Evolutionary conservation across 2,329 filamentous ascomycete species (phyloP).

Genomic region (Drechslerella coelobrocha): DNA sequence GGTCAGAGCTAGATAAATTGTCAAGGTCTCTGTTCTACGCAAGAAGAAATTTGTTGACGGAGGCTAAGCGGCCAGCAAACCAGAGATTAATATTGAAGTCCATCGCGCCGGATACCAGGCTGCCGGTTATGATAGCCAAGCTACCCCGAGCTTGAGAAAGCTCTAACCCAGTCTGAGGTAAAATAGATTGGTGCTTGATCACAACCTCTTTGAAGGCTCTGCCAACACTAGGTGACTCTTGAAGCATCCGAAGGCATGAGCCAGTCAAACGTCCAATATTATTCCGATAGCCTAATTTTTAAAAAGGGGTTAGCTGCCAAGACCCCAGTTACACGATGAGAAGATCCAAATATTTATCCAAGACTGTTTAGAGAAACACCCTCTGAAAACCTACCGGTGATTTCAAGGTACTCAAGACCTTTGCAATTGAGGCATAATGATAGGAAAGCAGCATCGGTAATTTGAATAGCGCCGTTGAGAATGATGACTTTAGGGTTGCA

Average conservation of each 20-base stretch:
- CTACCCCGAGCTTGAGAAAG: constrained; percentile 10
- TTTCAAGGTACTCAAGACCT: constrained; percentile 26
- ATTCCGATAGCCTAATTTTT: constrained; percentile 4
- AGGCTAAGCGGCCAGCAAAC: constrained; percentile 15
- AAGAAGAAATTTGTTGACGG: constrained; percentile 10
- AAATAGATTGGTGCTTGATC: constrained; percentile 25
- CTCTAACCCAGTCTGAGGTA: constrained; percentile 2
- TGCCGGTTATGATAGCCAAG: constrained; percentile 17
- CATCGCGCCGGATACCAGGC: background rate
- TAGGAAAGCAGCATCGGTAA: constrained; percentile 26
- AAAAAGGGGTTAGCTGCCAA: background rate
- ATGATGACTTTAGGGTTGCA: constrained; percentile 22
- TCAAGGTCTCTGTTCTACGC: too few species aligned
- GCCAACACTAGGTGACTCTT: constrained; percentile 17
- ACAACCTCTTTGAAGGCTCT: constrained; percentile 23
- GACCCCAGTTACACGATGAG: too few species aligned
- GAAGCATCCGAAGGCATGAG: constrained; percentile 14
- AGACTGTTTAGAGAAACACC: background rate
- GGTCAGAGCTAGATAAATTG: too few species aligned
- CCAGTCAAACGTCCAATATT: constrained; percentile 5
- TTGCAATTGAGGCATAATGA: constrained; percentile 18
- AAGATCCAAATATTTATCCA: background rate
- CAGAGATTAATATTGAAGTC: constrained; percentile 14
- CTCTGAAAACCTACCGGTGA: constrained; percentile 27
- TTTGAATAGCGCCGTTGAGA: constrained; percentile 8